Conservation (phyloP, 2,329 filamentous ascomycete species). For the Dissoconium aciculare region DNA sequence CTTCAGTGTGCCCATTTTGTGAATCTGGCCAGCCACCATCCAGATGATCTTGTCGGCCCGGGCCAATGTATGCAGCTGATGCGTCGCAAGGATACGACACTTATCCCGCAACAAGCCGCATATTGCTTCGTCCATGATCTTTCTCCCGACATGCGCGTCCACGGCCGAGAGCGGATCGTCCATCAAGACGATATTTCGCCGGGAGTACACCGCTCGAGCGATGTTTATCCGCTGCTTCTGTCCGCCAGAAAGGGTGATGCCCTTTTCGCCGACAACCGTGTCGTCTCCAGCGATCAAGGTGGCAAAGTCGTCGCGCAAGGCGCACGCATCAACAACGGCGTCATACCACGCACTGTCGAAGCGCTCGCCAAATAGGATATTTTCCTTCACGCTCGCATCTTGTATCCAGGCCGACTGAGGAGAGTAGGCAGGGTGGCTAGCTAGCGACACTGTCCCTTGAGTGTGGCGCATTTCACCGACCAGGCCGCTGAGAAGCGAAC, state of each 20-base stretch:
- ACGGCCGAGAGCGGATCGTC: conserved; percentile 42
- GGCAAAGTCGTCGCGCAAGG: conserved; percentile 62
- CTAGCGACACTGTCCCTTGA: conserved; percentile 51
- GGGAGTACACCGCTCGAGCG: conserved; percentile 54
- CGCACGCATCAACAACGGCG: conserved; percentile 55
- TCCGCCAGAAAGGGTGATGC: conserved; percentile 79
- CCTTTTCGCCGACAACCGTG: conserved; percentile 85
- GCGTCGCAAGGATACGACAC: conserved; percentile 73
- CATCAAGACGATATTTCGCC: conserved; percentile 42
- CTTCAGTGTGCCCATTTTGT: not conserved
- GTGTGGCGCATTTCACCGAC: conserved; percentile 43
- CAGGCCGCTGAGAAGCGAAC: conserved; percentile 2
- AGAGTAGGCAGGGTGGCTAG: conserved; percentile 67
- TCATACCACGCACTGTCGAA: conserved; percentile 33
- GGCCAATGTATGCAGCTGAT: conserved; percentile 38
- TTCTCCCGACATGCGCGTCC: conserved; percentile 41
- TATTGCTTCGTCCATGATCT: conserved; percentile 79
- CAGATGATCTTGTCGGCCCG: conserved; percentile 2
- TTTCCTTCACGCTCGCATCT: conserved; percentile 65
- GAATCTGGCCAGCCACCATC: not conserved
- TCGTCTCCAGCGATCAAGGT: conserved; percentile 70
- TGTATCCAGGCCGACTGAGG: conserved; percentile 85
- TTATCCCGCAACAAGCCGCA: conserved; percentile 70
- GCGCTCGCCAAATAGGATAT: conserved; percentile 73
- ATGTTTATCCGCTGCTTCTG: conserved; percentile 88